A percentile compares a stretch with the other conserved stretches of the same genome.
Evolutionary conservation across 2,329 filamentous ascomycete genomes (phyloP).

Genomic region (Aspergillus transmontanensis): DNA sequence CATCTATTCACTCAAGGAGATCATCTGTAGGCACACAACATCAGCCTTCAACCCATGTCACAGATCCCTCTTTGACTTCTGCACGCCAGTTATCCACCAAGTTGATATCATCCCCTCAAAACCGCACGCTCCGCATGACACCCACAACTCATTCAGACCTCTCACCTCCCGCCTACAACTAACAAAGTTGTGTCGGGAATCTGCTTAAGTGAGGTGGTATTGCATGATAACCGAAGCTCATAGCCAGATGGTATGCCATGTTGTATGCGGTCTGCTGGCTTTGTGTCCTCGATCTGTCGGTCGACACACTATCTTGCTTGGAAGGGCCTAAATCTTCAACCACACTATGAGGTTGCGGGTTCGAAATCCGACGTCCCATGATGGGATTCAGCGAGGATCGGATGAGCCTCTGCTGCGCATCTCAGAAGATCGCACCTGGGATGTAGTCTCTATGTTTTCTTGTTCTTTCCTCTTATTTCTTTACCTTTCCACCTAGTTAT

Average conservation of each 20-base stretch:
- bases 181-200: not conserved
- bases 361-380: not conserved
- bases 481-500: not conserved
- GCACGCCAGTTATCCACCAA: slow-evolving; percentile 10
- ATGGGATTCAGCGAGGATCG: not conserved
- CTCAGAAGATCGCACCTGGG: not conserved
- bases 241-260: not conserved
- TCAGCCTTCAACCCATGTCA: not conserved
- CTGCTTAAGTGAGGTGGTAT: not conserved
- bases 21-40: slow-evolving; percentile 1
- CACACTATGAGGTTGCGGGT: not conserved
- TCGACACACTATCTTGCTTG: not conserved
- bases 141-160: slow-evolving; percentile 5
- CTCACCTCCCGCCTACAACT: not conserved
- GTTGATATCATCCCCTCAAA: slow-evolving; percentile 14
- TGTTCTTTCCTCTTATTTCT: not conserved
- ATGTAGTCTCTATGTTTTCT: not conserved
- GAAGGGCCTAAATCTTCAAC: not conserved
- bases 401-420: not conserved
- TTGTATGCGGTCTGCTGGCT: not conserved
- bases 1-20: slow-evolving; percentile 8
- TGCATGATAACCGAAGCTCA: not conserved
- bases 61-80: not conserved
- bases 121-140: slow-evolving; percentile 20
- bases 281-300: not conserved